Conservation (phyloP, 441 rosid species). For the Erodium trifolium region DNA sequence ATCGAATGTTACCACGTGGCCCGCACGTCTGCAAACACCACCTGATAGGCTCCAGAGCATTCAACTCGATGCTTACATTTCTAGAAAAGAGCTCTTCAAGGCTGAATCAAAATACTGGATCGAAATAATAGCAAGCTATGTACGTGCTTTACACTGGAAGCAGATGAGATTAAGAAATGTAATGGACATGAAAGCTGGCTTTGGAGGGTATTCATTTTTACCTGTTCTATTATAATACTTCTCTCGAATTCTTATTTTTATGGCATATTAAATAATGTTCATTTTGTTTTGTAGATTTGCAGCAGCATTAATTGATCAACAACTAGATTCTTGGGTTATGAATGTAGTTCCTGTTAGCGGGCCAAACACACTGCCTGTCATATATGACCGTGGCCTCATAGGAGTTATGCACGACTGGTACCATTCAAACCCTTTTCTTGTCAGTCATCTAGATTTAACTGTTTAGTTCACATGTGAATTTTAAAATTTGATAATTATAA, state of each 20-base stretch:
- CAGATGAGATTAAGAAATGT: constrained; percentile 75
- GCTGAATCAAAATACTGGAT: constrained; percentile 91
- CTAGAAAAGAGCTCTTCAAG: constrained; percentile 81
- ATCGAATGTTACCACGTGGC: constrained; percentile 67
- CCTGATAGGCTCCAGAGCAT: constrained; percentile 90
- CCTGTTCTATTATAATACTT: neutral
- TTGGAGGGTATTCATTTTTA: constrained; percentile 43
- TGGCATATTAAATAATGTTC: constrained; percentile 10
- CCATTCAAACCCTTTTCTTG: constrained; percentile 16
- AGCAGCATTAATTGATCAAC: constrained; percentile 65
- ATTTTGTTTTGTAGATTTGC: constrained; percentile 58
- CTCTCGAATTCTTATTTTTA: too few species aligned
- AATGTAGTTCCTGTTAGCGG: constrained; percentile 87
- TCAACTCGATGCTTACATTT: constrained; percentile 70
- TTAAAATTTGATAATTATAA: neutral
- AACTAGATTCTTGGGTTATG: constrained; percentile 81
- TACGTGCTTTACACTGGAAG: constrained; percentile 71
- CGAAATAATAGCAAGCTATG: constrained; percentile 63
- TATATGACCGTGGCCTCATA: constrained; percentile 88
- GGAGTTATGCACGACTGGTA: constrained; percentile 99
- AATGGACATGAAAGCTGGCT: constrained; percentile 38
- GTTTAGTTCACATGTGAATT: constrained; percentile 13
- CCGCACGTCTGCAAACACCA: constrained; percentile 67
- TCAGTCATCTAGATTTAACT: neutral
- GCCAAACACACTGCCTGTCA: constrained; percentile 86